Percentiles rank a stretch among this genome's conserved stretches.
Evolutionary conservation across 495 filamentous ascomycete species (phyloP).

Genomic region (Penicillium desertorum): DNA sequence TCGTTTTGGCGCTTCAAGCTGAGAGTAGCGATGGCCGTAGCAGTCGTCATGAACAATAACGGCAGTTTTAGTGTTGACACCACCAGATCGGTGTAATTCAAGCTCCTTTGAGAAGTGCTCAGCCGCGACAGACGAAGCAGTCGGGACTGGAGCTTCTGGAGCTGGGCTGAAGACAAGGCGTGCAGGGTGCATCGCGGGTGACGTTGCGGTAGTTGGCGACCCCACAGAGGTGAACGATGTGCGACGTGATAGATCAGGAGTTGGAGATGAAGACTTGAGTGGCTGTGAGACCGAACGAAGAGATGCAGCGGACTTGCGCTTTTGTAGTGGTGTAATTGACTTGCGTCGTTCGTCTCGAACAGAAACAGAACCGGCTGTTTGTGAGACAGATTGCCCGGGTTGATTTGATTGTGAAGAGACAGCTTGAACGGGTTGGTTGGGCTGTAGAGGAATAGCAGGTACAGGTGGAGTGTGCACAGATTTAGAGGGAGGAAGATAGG

Average conservation of each 20-base stretch:
- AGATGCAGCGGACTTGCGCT: slow-evolving; percentile 46
- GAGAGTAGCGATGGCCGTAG: slow-evolving; percentile 86
- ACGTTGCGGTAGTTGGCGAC: slow-evolving; percentile 35
- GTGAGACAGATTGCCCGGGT: slow-evolving; percentile 33
- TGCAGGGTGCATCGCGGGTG: slow-evolving; percentile 24
- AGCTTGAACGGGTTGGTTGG: background rate
- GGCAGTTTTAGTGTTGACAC: slow-evolving; percentile 61
- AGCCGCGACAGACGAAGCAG: slow-evolving; percentile 66
- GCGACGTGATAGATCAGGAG: slow-evolving; percentile 41
- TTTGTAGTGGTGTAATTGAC: slow-evolving; percentile 45
- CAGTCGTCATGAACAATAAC: slow-evolving; percentile 89
- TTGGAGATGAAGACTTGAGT: slow-evolving; percentile 35
- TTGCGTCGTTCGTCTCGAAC: slow-evolving; percentile 49
- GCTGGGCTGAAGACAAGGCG: slow-evolving; percentile 26
- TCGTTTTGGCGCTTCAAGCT: slow-evolving; percentile 68
- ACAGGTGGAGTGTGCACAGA: background rate
- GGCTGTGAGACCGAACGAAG: slow-evolving; percentile 37
- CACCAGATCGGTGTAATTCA: slow-evolving; percentile 55
- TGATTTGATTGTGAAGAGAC: slow-evolving; percentile 3
- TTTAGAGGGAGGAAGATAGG: background rate
- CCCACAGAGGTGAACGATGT: slow-evolving; percentile 48
- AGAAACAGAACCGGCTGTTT: slow-evolving; percentile 53
- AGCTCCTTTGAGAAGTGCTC: slow-evolving; percentile 71
- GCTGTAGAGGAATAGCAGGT: background rate
- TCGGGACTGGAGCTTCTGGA: slow-evolving; percentile 43